phyloP scores from a whole-genome alignment of 2,329 filamentous ascomycete genomes.

The Talaromyces sp. region DNA sequence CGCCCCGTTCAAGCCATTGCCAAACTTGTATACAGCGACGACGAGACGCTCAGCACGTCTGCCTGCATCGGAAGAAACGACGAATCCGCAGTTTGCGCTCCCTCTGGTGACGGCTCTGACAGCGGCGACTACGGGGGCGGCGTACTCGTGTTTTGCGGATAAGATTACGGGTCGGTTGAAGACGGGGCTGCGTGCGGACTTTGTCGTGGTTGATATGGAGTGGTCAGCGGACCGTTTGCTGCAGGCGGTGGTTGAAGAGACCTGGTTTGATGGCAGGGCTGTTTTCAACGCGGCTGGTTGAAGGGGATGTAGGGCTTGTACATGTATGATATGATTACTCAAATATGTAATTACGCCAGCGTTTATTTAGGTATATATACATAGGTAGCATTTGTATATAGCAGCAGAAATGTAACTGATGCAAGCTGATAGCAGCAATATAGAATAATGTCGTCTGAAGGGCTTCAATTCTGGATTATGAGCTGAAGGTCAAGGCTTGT shows the following conservation, averaged over 20 bases:
- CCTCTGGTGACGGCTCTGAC: conserved; percentile 38
- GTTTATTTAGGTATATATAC: neutral
- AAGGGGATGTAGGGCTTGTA: neutral
- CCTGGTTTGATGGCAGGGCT: conserved; percentile 40
- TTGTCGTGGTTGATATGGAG: conserved; percentile 41
- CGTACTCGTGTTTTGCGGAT: conserved; percentile 45
- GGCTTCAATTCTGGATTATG: neutral
- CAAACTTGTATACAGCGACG: conserved; percentile 47
- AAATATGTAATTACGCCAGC: neutral
- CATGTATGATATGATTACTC: neutral
- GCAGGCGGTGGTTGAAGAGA: conserved; percentile 37
- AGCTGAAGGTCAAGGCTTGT: neutral
- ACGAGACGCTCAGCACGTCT: conserved; percentile 43
- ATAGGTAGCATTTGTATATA: neutral
- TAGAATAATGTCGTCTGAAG: too few species aligned
- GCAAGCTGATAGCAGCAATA: too few species aligned
- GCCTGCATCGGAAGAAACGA: conserved; percentile 30
- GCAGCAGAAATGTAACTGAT: too few species aligned
- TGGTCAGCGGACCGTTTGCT: conserved; percentile 39
- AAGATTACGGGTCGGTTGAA: conserved; percentile 36
- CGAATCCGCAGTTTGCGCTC: conserved; percentile 42
- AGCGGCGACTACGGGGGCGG: conserved; percentile 42
- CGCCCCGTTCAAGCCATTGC: conserved; percentile 40
- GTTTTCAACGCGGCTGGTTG: conserved; percentile 16
- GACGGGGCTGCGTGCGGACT: conserved; percentile 39